Conservation (phyloP, 768 basidiomycete species). For the Guyanaporus albipodus region DNA sequence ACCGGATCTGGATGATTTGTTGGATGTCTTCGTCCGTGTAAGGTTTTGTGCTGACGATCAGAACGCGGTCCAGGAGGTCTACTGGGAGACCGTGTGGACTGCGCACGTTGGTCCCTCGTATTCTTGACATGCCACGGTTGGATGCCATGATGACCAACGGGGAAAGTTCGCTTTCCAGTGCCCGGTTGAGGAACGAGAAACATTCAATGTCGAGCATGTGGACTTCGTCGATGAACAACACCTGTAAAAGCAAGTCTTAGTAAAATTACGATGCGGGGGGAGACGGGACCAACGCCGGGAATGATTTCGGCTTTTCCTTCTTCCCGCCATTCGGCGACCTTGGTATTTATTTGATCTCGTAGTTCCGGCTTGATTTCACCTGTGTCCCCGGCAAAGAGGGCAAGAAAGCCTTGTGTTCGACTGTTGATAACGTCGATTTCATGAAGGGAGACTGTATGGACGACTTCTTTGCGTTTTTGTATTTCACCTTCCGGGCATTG, state of each 20-base stretch:
- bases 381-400: slow-evolving; percentile 92
- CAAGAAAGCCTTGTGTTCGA: slow-evolving; percentile 96
- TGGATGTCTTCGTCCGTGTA: slow-evolving; percentile 81
- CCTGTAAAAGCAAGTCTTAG: slow-evolving; percentile 40
- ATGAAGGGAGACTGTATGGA: slow-evolving; percentile 95
- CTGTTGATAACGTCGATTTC: slow-evolving; percentile 99
- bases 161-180: slow-evolving; percentile 88
- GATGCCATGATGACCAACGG: slow-evolving; percentile 98
- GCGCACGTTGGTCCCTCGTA: slow-evolving; percentile 92
- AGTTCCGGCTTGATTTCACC: slow-evolving; percentile 98
- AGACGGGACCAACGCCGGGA: slow-evolving; percentile 67
- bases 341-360: slow-evolving; percentile 93
- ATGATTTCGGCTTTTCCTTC: slow-evolving; percentile 98
- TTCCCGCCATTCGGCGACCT: slow-evolving; percentile 96
- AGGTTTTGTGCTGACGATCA: slow-evolving; percentile 91
- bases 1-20: slow-evolving; percentile 93
- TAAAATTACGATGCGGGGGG: background rate
- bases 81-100: slow-evolving; percentile 94
- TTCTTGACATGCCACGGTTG: slow-evolving; percentile 91
- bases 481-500: slow-evolving; percentile 98
- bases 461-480: slow-evolving; percentile 95
- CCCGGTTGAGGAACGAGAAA: slow-evolving; percentile 97
- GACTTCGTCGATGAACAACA: slow-evolving; percentile 98
- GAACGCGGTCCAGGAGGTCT: slow-evolving; percentile 89
- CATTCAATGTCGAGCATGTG: slow-evolving; percentile 99